Conservation (phyloP, 2,329 filamentous ascomycete species). For the Botryotinia calthae region DNA sequence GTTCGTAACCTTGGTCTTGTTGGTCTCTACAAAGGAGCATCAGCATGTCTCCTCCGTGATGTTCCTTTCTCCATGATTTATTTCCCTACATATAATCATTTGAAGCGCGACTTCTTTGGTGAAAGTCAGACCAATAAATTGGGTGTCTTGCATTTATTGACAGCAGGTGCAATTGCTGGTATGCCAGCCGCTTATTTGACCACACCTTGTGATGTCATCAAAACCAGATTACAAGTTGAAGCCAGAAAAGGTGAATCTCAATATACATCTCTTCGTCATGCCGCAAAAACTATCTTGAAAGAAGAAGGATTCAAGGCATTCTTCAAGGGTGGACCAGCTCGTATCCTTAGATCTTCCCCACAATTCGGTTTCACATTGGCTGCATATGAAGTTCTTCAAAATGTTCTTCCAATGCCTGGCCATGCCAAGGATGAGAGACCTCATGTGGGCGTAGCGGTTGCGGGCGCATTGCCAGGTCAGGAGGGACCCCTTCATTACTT, state of each 20-base stretch:
- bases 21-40: conserved; percentile 94
- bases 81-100: conserved; percentile 92
- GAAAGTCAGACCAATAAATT: conserved; percentile 85
- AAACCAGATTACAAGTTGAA: conserved; percentile 96
- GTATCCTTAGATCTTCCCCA: conserved; percentile 90
- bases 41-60: conserved; percentile 89
- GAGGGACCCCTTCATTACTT: conserved; percentile 53
- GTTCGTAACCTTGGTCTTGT: conserved; percentile 90
- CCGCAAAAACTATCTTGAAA: conserved; percentile 75
- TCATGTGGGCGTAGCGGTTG: conserved; percentile 61
- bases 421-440: conserved; percentile 46
- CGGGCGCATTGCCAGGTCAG: conserved; percentile 44
- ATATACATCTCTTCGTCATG: conserved; percentile 86
- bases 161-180: conserved; percentile 89
- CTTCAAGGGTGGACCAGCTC: conserved; percentile 96
- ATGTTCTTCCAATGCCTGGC: conserved; percentile 74
- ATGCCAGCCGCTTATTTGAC: conserved; percentile 94
- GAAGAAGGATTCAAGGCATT: conserved; percentile 95
- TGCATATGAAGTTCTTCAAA: conserved; percentile 89
- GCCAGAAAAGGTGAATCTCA: conserved; percentile 88
- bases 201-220: conserved; percentile 98
- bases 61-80: conserved; percentile 98
- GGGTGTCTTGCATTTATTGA: conserved; percentile 84
- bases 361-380: conserved; percentile 98
- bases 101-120: conserved; percentile 93